phyloP scores from a whole-genome alignment of 805 yeast genomes.

The Lipomyces mesembrius region DNA sequence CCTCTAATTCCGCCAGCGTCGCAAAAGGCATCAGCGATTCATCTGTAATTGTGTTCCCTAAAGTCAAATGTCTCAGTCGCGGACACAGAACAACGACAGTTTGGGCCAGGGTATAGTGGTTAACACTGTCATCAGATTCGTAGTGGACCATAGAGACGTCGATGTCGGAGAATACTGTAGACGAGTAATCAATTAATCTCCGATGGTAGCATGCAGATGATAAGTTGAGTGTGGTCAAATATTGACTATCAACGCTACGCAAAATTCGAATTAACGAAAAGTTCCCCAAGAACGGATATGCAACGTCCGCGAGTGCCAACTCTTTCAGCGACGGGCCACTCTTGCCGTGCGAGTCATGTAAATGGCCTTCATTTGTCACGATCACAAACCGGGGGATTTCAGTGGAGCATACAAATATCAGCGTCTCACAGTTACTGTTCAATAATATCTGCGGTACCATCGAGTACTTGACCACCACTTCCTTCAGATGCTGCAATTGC shows the following conservation, averaged over 20 bases:
- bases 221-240: constrained; percentile 13
- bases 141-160: constrained; percentile 8
- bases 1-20: constrained; percentile 7
- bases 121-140: neutral
- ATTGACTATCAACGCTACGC: constrained; percentile 5
- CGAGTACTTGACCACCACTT: constrained; percentile 20
- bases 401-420: constrained; percentile 23
- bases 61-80: constrained; percentile 5
- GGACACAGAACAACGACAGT: constrained; percentile 22
- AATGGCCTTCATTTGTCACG: neutral
- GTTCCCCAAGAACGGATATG: constrained; percentile 28
- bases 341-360: constrained; percentile 11
- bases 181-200: constrained; percentile 19
- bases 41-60: constrained; percentile 28
- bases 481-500: constrained; percentile 11
- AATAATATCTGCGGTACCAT: constrained; percentile 29
- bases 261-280: constrained; percentile 17
- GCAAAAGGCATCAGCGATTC: constrained; percentile 15
- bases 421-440: neutral
- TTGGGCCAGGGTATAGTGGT: constrained; percentile 14
- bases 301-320: constrained; percentile 23
- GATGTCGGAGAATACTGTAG: constrained; percentile 14
- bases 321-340: constrained; percentile 8
- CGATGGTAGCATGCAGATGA: constrained; percentile 26
- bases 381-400: constrained; percentile 25